Conservation (phyloP, 768 basidiomycete species). For the Rickenella mellea region DNA sequence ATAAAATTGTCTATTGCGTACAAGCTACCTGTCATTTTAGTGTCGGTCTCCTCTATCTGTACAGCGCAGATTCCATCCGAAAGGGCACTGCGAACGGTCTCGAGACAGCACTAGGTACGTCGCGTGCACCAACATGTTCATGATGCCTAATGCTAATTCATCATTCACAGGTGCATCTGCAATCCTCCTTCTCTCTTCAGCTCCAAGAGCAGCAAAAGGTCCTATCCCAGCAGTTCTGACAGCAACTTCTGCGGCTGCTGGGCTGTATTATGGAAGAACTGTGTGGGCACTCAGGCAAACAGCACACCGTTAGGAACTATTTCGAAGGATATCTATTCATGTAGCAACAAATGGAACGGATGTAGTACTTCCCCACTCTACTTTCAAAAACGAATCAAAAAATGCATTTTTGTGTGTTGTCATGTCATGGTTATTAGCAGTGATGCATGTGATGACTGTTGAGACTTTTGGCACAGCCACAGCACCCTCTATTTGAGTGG, state of each 20-base stretch:
- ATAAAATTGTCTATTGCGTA: not conserved
- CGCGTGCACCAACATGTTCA: not conserved
- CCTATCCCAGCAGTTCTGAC: conserved; percentile 62
- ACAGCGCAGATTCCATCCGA: conserved; percentile 68
- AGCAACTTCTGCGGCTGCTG: conserved; percentile 48
- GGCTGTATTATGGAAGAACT: conserved; percentile 60
- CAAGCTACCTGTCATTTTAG: conserved; percentile 23
- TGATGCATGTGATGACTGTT: not conserved
- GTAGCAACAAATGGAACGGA: not conserved
- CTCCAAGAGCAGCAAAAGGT: conserved; percentile 64
- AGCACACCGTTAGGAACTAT: conserved; percentile 3
- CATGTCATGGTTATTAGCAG: not conserved
- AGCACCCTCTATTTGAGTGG: not conserved
- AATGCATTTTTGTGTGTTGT: not conserved
- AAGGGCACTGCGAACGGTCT: conserved; percentile 67
- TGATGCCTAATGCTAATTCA: not conserved
- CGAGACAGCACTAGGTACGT: conserved; percentile 63
- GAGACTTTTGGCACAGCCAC: not conserved
- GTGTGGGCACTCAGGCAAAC: conserved; percentile 29
- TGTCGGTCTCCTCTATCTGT: conserved; percentile 72
- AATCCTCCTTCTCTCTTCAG: conserved; percentile 61
- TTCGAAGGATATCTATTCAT: no score
- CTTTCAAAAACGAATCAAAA: not conserved
- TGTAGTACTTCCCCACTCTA: not conserved
- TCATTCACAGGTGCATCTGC: conserved; percentile 57